Base-by-base conservation (phyloP, 495 filamentous ascomycete species). In the Parathielavia hyrcaniae region DNA sequence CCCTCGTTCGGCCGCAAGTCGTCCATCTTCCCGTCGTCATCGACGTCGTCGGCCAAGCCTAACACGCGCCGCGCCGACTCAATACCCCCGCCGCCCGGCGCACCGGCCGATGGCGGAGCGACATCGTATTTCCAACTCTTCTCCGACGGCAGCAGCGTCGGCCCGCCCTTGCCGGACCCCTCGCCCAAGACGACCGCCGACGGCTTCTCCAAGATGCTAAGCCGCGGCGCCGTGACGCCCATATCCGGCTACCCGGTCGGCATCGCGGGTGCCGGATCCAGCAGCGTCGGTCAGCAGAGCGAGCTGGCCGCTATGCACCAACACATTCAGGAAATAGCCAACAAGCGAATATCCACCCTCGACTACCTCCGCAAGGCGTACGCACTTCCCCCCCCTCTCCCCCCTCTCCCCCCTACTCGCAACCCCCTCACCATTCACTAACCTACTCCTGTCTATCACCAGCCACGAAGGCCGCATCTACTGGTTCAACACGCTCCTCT, bases 401-500 rank as follows among this genome's bases (percentile, higher is more conserved):
- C 16, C 1, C 6, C 13, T 16, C 40, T 32, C 2, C 38, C 32
- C 20, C 51, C 47, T 30, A n/a, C 26, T 43, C 53, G 4, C 38
- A 6, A 61, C 47, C 57, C 44, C 23, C 61, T 39, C 17, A 39
- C 34, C 36, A 4, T 22, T 11, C 5, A 49, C 68, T 70, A 44
- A 72, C 53, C n/a, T 47, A n/a, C 51, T 34, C 59, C 47, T 6
- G 26, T 6, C 6, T 2, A 6, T 6, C 3, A 38, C 38, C 64
- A 96, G 90, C 22, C 88, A 96, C 62, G 90, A 95, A 74, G 92
- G 95, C 49, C 86, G 87, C 51, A 84, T 96, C 22, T 97, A 96
- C 75, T 97, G 92, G 91, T 96, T 96, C 72, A 96, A 96, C 73
- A 95, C 93, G 0, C 80, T 97, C 45, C 85, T 93, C 69, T 96